Base-by-base conservation (phyloP, 768 basidiomycete species). In the Phylloporus sp. region DNA sequence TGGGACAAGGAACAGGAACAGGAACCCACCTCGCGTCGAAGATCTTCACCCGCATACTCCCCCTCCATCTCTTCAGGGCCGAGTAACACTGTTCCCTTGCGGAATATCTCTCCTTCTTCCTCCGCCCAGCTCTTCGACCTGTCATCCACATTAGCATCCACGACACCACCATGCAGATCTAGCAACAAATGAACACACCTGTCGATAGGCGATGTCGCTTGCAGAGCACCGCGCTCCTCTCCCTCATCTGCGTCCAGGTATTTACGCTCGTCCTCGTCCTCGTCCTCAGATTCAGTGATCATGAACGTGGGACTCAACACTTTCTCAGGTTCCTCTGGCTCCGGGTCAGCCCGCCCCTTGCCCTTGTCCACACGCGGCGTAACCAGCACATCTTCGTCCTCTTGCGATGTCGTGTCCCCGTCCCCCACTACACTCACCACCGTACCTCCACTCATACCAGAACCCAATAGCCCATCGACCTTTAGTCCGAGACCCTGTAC, bases 71-170 rank as follows among this genome's bases (percentile, higher is more conserved):
- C 91, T 59, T 88, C 90, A 8, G 82, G 83, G 1, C 85, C 85
- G 9, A 91, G 74, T 18, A 97, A 73, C 4, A 85, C 86, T 10
- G 79, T 82, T 0, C 94, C 93, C 63, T 95, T 95, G 36, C 95
- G 77, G 74, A 97, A 97, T 35, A 98, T 88, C 70, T 98, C 95
- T 0, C 93, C 93, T 66, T 99, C 97, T 66, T 98, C 97, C 49
- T 84, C 89, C 0, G 95, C 87, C 86, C 89, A 91, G 46, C 77
- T 83, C 57, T 83, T 76, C 23, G 87, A 88, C 43, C 89, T 87
- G 45, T 18, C 15, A 16, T 18, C 43, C 28, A 6, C 41, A 10
- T 15, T 26, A 16, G 0, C 13, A 43, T 16, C 12, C 32, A 16
- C n/a, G 32, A 15, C 8, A 6, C 32, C 3, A 38, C 18, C 23